phyloP scores from a whole-genome alignment of 768 basidiomycete genomes.

The Leucosporidium creatinivorum region DNA sequence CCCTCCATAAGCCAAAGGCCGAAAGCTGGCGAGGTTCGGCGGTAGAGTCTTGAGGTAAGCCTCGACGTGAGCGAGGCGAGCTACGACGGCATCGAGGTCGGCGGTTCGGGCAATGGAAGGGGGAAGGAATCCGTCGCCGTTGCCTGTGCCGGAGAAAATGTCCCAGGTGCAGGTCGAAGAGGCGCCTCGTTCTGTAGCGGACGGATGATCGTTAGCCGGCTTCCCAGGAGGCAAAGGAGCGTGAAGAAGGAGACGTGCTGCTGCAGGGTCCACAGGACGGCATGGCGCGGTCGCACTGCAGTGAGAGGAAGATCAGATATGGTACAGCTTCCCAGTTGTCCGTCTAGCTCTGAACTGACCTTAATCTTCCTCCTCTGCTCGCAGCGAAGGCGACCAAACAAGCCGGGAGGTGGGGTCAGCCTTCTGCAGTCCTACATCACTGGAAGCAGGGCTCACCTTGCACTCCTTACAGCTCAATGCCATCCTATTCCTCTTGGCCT shows the following conservation, averaged over 20 bases:
- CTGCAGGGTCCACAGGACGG: conserved; percentile 27
- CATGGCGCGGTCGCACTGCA: conserved; percentile 19
- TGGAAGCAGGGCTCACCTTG: neutral
- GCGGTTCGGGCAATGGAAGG: conserved; percentile 22
- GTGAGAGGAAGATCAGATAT: neutral
- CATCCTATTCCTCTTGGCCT: conserved; percentile 28
- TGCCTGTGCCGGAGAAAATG: conserved; percentile 13
- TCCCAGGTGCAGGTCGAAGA: conserved; percentile 29
- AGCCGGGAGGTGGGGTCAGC: neutral
- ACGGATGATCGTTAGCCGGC: neutral
- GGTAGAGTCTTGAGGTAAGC: conserved; percentile 24
- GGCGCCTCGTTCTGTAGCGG: conserved; percentile 10
- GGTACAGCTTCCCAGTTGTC: neutral
- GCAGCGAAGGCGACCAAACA: neutral
- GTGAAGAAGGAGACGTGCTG: neutral
- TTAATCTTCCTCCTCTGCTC: conserved; percentile 23
- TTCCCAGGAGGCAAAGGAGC: too few species aligned
- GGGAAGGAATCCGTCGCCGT: conserved; percentile 25
- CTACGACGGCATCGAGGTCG: conserved; percentile 19
- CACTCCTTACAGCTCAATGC: conserved; percentile 27
- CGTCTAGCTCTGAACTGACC: neutral
- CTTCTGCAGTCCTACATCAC: too few species aligned
- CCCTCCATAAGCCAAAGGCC: neutral
- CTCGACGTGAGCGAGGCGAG: conserved; percentile 28
- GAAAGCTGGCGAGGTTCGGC: conserved; percentile 29